These are phyloP conservation scores for Botrytis deweyae DNA, from an alignment of 2,329 filamentous ascomycete genomes.

Conservation along the genomic window DNA sequence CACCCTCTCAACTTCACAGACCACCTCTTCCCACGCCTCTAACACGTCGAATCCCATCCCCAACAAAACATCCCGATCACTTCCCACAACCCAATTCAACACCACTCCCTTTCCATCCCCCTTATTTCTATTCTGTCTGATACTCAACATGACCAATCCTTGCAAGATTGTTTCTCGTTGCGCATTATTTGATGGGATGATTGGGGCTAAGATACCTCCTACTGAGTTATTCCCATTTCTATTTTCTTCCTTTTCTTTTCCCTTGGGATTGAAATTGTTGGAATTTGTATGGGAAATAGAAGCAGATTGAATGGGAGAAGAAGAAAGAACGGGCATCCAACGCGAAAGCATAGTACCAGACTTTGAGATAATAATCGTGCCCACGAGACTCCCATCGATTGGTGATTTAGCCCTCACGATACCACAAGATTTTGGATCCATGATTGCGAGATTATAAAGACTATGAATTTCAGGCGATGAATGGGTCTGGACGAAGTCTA, in stretches of 20 bases:
- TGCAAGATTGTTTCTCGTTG: slow-evolving; percentile 65
- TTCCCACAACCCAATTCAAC: slow-evolving; percentile 48
- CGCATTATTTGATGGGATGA: slow-evolving; percentile 58
- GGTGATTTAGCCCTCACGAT: slow-evolving; percentile 65
- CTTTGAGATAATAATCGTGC: slow-evolving; percentile 65
- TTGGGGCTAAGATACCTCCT: slow-evolving; percentile 65
- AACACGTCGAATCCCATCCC: slow-evolving; percentile 79
- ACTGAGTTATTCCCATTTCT: slow-evolving; percentile 42
- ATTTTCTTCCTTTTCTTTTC: background rate
- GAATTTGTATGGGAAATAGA: background rate
- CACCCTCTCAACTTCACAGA: slow-evolving; percentile 57
- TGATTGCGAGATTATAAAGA: slow-evolving; percentile 64
- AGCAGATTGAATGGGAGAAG: slow-evolving; percentile 38
- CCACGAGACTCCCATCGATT: slow-evolving; percentile 60
- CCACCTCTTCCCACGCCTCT: slow-evolving; percentile 80
- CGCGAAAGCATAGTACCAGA: slow-evolving; percentile 57
- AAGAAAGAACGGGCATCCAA: slow-evolving; percentile 59
- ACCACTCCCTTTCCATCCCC: slow-evolving; percentile 54
- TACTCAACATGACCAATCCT: slow-evolving; percentile 62
- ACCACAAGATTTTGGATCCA: slow-evolving; percentile 59
- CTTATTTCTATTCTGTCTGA: slow-evolving; percentile 64
- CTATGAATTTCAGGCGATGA: slow-evolving; percentile 62
- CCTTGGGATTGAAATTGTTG: background rate
- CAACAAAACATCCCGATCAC: slow-evolving; percentile 60
- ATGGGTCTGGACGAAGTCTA: slow-evolving; percentile 58